Evolutionary conservation across 345 rosid genomes (phyloP).

Genomic region (Aquilaria yunnanensis): DNA sequence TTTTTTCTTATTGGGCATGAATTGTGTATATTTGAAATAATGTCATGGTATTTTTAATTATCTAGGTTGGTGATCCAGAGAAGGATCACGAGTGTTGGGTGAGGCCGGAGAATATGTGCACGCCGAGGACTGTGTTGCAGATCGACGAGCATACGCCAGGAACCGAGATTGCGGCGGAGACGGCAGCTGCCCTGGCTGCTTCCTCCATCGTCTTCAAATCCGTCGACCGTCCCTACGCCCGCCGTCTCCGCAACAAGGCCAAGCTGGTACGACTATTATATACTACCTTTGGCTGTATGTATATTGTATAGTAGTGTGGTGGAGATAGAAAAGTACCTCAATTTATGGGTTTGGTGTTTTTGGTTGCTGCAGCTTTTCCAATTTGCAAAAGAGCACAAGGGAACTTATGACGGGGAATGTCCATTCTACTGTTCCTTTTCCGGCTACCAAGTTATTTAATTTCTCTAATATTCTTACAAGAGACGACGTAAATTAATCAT

Average conservation of each 20-base stretch:
- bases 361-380: slow-evolving; percentile 46
- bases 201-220: slow-evolving; percentile 60
- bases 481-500: neutral
- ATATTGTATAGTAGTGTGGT: neutral
- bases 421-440: slow-evolving; percentile 94
- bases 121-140: slow-evolving; percentile 57
- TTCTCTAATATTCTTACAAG: neutral
- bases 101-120: slow-evolving; percentile 75
- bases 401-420: slow-evolving; percentile 90
- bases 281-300: neutral
- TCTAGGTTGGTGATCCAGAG: slow-evolving; percentile 72
- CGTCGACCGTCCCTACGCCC: slow-evolving; percentile 44
- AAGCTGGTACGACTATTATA: slow-evolving; percentile 32
- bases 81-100: slow-evolving; percentile 81
- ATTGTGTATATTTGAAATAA: too few species aligned
- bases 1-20: too few species aligned
- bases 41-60: too few species aligned
- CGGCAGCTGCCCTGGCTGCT: slow-evolving; percentile 82
- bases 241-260: slow-evolving; percentile 75
- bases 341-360: neutral
- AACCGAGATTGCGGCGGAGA: slow-evolving; percentile 80
- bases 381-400: slow-evolving; percentile 61
- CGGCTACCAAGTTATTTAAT: slow-evolving; percentile 59
- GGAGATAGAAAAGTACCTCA: too few species aligned
- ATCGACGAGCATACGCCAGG: slow-evolving; percentile 53